A percentile compares a stretch with the other conserved stretches of the same genome.
Conservation (phyloP, 805 yeast species). For the Nakazawaea wyomingensis region DNA sequence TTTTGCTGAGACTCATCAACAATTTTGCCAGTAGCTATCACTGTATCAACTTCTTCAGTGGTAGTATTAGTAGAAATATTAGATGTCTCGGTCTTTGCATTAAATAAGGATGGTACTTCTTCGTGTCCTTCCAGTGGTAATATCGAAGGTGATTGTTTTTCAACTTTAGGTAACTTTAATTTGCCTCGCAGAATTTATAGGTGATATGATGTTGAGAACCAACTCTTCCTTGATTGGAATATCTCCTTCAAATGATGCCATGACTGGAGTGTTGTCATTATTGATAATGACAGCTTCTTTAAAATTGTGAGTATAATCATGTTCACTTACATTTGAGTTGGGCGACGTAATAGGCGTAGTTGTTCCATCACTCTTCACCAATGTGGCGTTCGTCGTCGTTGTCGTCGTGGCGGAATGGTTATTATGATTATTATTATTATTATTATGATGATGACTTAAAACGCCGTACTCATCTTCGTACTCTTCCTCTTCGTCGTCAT, state of each 20-base stretch:
- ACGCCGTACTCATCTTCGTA: background rate
- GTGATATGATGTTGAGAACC: background rate
- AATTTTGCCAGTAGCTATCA: no score
- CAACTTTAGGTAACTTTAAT: constrained; percentile 1
- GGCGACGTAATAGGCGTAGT: constrained; percentile 11
- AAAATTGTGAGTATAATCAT: constrained; percentile 2
- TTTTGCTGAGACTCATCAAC: background rate
- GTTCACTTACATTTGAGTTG: constrained; percentile 2
- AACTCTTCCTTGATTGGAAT: background rate
- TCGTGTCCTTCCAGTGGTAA: background rate
- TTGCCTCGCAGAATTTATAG: constrained; percentile 6
- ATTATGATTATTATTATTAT: no score
- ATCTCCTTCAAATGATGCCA: background rate
- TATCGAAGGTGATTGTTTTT: background rate
- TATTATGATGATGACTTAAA: no score
- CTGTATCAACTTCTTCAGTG: background rate
- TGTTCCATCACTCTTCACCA: background rate
- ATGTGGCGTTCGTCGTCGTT: no score
- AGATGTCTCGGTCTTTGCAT: background rate
- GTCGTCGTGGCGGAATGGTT: no score
- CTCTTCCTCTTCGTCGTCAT: constrained; percentile 3
- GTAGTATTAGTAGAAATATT: background rate
- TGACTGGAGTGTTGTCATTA: constrained; percentile 8
- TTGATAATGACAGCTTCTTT: constrained; percentile 5
- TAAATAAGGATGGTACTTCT: constrained; percentile 1